These are phyloP conservation scores for Pseudopithomyces maydicus DNA, from an alignment of 2,329 filamentous ascomycete genomes.

Conservation along the genomic window DNA sequence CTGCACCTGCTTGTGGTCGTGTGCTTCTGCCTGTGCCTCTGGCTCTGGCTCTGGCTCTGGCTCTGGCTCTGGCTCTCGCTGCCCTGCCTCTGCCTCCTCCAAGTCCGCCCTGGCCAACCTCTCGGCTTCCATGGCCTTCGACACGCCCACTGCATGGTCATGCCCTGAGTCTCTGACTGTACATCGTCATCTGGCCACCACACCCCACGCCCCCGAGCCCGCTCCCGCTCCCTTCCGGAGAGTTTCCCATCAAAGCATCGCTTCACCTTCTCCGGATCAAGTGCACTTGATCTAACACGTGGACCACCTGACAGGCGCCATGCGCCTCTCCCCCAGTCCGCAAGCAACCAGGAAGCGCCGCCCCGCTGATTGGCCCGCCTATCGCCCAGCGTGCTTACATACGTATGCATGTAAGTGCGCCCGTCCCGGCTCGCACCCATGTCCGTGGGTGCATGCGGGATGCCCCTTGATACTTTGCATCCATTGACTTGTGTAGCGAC, in stretches of 20 bases:
- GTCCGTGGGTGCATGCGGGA: background rate
- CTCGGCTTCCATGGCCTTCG: conserved; percentile 3
- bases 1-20: background rate
- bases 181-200: background rate
- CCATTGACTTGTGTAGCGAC: background rate
- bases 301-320: conserved; percentile 5
- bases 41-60: too few species aligned
- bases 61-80: too few species aligned
- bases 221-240: background rate
- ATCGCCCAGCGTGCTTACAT: conserved; percentile 1
- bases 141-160: conserved; percentile 6
- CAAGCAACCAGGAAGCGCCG: background rate
- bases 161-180: background rate
- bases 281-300: conserved; percentile 3
- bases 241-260: background rate
- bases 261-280: background rate
- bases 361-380: background rate
- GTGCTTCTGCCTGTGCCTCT: background rate
- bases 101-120: background rate
- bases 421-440: background rate
- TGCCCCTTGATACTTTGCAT: background rate
- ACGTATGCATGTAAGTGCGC: background rate
- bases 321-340: background rate
- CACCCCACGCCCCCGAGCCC: background rate
- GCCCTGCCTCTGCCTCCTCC: too few species aligned